Base-by-base conservation (phyloP, 2,329 filamentous ascomycete species). In the Aspergillus proliferans region DNA sequence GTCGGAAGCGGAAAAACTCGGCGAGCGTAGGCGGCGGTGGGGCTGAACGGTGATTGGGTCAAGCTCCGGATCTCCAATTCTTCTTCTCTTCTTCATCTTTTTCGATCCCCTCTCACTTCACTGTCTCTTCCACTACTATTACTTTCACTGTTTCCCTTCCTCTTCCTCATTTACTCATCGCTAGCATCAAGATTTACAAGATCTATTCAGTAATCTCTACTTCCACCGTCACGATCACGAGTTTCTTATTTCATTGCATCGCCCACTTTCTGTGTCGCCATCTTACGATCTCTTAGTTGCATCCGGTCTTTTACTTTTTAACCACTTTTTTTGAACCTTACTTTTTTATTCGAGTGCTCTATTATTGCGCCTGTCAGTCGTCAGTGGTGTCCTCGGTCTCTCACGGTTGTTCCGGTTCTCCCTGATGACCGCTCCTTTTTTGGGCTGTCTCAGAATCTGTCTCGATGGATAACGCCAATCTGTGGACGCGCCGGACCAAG, bases 401-500 rank as follows among this genome's bases (percentile, higher is more conserved):
- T 36, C 34, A 12, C 38, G 10, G 38, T 40, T 21, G n/a, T 40
- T 40, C 15, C 34, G 36, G 52, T 51, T 52, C 49, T 57, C 56
- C 56, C 67, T 61, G 60, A 69, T 69, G 67, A 68, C 58, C 61
- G 64, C 62, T 67, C 58, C 52, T 59, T 61, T 63, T 60, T 55
- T 61, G 63, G 64, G 64, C 64, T 58, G 59, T 60, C 59, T 61
- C 55, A 58, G 59, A 55, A 63, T 55, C 60, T 59, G 61, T 62
- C 59, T 63, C 65, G 61, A 75, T 75, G 72, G 72, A 75, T 70
- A 73, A 74, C 68, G 72, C 72, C 65, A 75, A 74, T 63, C 60
- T 73, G 64, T 76, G 73, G 73, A 76, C 70, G 60, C 68, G 72
- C 59, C 70, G 72, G 63, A 70, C 71, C 54, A 75, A 75, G 73